Base-by-base conservation (phyloP, 805 yeast species). In the Wickerhamomyces chambardii region DNA sequence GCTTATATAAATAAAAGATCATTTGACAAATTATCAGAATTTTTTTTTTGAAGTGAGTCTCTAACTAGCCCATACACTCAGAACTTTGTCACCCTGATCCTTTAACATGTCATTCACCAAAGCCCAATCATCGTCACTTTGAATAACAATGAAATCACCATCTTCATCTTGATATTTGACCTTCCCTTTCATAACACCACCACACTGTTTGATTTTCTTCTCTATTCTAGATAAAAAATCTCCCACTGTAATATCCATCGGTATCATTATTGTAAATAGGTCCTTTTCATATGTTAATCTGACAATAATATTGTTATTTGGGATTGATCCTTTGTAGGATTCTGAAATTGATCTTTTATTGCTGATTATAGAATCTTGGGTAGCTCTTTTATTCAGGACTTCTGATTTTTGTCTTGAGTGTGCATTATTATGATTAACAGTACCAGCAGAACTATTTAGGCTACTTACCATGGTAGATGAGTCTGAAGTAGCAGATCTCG, bases 101-200 rank as follows among this genome's bases (percentile, higher is more conserved):
- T 56, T 63, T 29, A 73, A 53, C 75, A 73, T 70, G 43, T 85
- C 96, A 37, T 80, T 70, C 2, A 95, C 97, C 53, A 89, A 75
- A 21, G 56, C 60, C 84, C 95, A 83, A 54, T 90, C 97, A 35
- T 90, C 97, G 42, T 81, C 82, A 24, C 86, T 75, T 45, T 78
- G 83, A 58, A 90, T 75, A 32, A 83, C 77, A 30, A 92, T 94
- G 53, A 74, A 81, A 55, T 92, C 98, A 15, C 95, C 96, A 54
- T 92, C 98, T 58, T 92, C 98, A 57, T 92, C 98, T 53, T 76
- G 77, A 54, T 86, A 90, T 56, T 78, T 79, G 41, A 92, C 67
- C 48, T 81, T 71, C 28, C 72, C 59, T 17, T 59, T 64, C 37
- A 62, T 58, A 32, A 63, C 44, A 12, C 56, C 66, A 17, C 79